phyloP scores from a whole-genome alignment of 2,329 filamentous ascomycete genomes.

The Fusarium brachygibbosum region DNA sequence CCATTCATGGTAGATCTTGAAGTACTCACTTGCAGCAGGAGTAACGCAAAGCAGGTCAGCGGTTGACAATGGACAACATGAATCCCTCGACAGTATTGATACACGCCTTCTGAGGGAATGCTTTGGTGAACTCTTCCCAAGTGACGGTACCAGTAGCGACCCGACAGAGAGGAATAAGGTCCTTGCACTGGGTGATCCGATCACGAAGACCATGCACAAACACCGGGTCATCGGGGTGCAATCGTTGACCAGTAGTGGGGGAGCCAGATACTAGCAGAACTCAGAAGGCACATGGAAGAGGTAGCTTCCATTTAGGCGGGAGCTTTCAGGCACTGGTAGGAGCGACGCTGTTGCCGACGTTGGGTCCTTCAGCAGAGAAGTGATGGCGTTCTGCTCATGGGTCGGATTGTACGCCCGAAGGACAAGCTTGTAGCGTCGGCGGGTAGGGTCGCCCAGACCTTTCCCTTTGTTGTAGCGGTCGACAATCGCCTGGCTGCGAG shows the following conservation, averaged over 20 bases:
- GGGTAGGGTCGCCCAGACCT: accelerated
- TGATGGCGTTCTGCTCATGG: constrained; percentile 14
- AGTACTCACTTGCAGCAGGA: not conserved
- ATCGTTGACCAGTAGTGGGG: not conserved
- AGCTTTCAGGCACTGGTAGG: not conserved
- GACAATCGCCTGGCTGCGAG: not conserved
- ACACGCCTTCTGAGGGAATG: not conserved
- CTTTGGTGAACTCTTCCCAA: too few relatives aligned
- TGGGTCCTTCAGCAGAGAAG: not conserved
- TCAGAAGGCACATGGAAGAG: not conserved
- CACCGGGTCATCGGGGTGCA: not conserved
- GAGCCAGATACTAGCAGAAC: not conserved
- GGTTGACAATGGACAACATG: too few relatives aligned
- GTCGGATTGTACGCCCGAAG: constrained; percentile 1
- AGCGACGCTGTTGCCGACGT: not conserved
- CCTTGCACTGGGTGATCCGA: not conserved
- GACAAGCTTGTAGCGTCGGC: not conserved
- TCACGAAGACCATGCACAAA: not conserved
- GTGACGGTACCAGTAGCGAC: not conserved
- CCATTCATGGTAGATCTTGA: too few relatives aligned
- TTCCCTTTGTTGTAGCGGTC: not conserved
- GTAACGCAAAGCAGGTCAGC: too few relatives aligned
- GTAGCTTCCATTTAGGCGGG: not conserved
- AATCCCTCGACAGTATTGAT: not conserved
- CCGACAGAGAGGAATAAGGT: not conserved